Percentiles rank a stretch among this genome's conserved stretches.
These are phyloP conservation scores for Diaporthe sp. DNA, from an alignment of 2,329 filamentous ascomycete species.

Conservation along the genomic window DNA sequence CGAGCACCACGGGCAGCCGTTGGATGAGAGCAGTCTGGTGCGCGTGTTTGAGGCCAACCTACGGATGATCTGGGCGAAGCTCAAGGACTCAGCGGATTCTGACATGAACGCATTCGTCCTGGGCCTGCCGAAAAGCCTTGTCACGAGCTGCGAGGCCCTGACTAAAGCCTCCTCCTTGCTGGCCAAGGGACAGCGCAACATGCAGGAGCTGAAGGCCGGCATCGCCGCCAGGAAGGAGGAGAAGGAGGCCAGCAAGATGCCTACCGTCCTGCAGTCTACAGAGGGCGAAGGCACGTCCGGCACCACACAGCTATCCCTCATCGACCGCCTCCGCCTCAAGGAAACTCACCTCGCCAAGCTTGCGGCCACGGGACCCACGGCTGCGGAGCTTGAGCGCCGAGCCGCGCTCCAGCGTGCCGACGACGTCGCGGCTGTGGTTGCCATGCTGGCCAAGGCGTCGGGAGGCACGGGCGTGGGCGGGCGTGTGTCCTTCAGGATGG, in stretches of 20 bases:
- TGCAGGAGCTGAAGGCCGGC: slow-evolving; percentile 75
- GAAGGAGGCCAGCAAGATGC: slow-evolving; percentile 46
- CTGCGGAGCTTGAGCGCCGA: slow-evolving; percentile 67
- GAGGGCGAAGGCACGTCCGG: slow-evolving; percentile 53
- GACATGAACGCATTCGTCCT: slow-evolving; percentile 61
- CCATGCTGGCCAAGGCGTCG: slow-evolving; percentile 69
- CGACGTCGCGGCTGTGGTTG: slow-evolving; percentile 76
- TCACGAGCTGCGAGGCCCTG: slow-evolving; percentile 62
- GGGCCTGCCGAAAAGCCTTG: slow-evolving; percentile 64
- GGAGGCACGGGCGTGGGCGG: slow-evolving; percentile 58
- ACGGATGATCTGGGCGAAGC: slow-evolving; percentile 53
- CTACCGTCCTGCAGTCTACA: slow-evolving; percentile 42
- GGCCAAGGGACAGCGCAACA: slow-evolving; percentile 73
- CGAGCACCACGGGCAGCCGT: slow-evolving; percentile 46
- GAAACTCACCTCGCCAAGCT: slow-evolving; percentile 63
- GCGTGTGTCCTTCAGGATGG: slow-evolving; percentile 73
- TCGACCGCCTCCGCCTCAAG: slow-evolving; percentile 82
- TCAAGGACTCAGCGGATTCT: slow-evolving; percentile 40
- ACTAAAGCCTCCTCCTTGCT: slow-evolving; percentile 66
- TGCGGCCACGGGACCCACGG: slow-evolving; percentile 56
- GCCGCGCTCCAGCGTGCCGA: slow-evolving; percentile 74
- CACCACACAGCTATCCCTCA: slow-evolving; percentile 68
- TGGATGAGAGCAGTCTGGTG: slow-evolving; percentile 65
- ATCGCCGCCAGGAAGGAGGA: slow-evolving; percentile 64
- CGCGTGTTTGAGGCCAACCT: slow-evolving; percentile 65